Base-by-base conservation (phyloP, 768 basidiomycete species). In the Hortiboletus campestris region DNA sequence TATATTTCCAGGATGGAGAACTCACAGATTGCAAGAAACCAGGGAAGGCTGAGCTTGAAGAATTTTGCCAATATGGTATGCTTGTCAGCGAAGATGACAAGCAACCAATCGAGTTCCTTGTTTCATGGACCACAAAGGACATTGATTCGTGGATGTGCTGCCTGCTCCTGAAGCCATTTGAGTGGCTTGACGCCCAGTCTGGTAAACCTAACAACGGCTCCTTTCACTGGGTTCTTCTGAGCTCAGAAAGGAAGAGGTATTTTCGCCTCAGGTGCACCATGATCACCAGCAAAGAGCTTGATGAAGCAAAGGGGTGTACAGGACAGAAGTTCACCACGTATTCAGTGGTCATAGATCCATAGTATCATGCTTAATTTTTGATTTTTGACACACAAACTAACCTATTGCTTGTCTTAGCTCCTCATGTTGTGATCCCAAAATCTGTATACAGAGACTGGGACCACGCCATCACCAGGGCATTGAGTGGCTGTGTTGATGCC, bases 151-250 rank as follows among this genome's bases (percentile, higher is more conserved):
- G 43, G 49, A 19, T 56, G 16, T 19, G 34, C 10, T 44, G 16
- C 11, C 28, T 56, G 6, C 44, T 56, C 9, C 49, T 36, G 9
- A 56, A 56, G 36, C 44, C 38, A 2, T 51, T 56, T 41, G 43
- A 56, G 32, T 56, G 55, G 49, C 55, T 56, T 19, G 55, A 56
- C 11, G 32, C 44, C 29, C 12, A 12, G 32, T 14, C 13, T 34
- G 49, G 49, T 6, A 29, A 19, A 34, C 46, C 19, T 4, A 31
- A 34, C 16, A 16, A 38, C 17, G 17, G 36, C 36, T 38, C 36
- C 36, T 8, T 38, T 16, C 36, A 38, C 17, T 38, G 36, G 16
- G 17, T 38, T 38, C 17, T 38, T 38, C 17, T 38, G 36, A 38
- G 36, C 36, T 38, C 17, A n/a, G 36, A 38, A 8, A 16, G 17